Evolutionary conservation across 257 asterid genomes (phyloP), one percentile per base, ranked within the genome.

Genomic region (Ballota nigra): DNA sequence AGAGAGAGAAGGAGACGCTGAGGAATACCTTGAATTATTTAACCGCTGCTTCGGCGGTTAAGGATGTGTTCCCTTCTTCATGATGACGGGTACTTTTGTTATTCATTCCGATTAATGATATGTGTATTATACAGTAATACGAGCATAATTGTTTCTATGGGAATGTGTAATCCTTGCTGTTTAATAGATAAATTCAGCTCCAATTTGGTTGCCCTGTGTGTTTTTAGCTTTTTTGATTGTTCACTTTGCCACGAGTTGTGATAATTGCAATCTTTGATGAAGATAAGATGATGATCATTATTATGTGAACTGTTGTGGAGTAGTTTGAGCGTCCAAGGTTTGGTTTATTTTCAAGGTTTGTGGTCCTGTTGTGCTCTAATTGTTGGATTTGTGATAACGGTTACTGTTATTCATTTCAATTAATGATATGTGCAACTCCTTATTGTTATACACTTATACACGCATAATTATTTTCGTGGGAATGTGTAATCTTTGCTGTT

Each of bases 31-130:
- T 95, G 84, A 95, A 95, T 79, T 95, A 95, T 78, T 79, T 95
- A 82, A 80, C 93, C 3, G 99, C 99, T 0, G 98, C 98, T 0
- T 91, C 99, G 19, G 99, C 99, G 8, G 98, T 95, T 23, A 95
- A 95, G 79, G 99, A 95, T 62, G 98, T 89, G 41, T 95, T 95
- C 34, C 99, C 97, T 0, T 89, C 99, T 31, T 66, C 98, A 31
- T 89, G 73, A 41, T 64, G 22, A 47, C 55, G 20, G 49, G 77
- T 57, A 28, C 60, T 70, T n/a, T n/a, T n/a, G 13, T 64, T 34
- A 10, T 72, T 60, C 52, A 58, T 56, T 56, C 62, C 16, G 72
- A 59, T 65, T n/a, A 56, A 19, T 52, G 68, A 47, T 73, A 41
- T 77, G 66, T 72, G 24, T 33, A 20, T 13, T 71, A 53, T 73